Conservation (phyloP, 345 rosid genomes). For the Capsella bursapastoris region DNA sequence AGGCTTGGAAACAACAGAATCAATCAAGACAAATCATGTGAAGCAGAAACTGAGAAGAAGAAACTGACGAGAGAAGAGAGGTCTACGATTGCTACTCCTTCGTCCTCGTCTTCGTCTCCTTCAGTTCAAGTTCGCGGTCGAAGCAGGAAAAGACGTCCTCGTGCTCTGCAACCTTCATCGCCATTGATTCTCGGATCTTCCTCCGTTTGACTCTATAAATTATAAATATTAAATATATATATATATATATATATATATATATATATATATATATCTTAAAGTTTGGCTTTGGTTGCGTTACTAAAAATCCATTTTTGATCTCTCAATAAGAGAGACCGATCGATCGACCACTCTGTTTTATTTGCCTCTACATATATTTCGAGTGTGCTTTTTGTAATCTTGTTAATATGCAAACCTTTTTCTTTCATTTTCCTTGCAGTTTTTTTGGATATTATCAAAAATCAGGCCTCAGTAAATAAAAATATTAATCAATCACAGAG, state of each 20-base stretch:
- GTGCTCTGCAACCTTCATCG: conserved; percentile 61
- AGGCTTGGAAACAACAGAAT: conserved; percentile 60
- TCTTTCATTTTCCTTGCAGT: conserved; percentile 21
- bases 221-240: neutral
- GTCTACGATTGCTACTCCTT: conserved; percentile 57
- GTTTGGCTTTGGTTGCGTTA: conserved; percentile 2
- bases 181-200: conserved; percentile 57
- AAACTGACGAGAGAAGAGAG: conserved; percentile 58
- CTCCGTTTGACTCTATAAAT: conserved; percentile 32
- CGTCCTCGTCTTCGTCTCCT: conserved; percentile 72
- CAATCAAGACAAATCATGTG: conserved; percentile 61
- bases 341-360: neutral
- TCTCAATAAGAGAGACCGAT: conserved; percentile 20
- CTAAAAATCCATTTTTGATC: conserved; percentile 19
- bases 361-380: neutral
- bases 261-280: neutral
- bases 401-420: conserved; percentile 36
- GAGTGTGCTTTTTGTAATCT: conserved; percentile 33
- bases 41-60: conserved; percentile 66
- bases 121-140: conserved; percentile 62
- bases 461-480: neutral
- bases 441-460: conserved; percentile 6
- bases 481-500: neutral
- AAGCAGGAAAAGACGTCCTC: conserved; percentile 64
- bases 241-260: too few species aligned